Conservation (phyloP, 2,329 filamentous ascomycete genomes). For the Colletotrichum lindemuthianum region DNA sequence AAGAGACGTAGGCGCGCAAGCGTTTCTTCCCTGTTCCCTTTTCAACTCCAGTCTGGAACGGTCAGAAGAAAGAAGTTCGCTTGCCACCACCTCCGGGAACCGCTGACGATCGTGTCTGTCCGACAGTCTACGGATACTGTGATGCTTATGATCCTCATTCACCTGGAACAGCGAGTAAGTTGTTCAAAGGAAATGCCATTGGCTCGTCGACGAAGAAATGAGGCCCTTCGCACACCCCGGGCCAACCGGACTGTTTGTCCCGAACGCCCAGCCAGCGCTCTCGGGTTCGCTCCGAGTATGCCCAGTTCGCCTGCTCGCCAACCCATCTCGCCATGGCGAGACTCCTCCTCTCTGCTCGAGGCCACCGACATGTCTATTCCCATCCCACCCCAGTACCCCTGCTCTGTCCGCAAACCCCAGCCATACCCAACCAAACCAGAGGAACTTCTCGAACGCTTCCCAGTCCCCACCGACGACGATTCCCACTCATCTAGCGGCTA, state of each 20-base stretch:
- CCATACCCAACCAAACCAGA: slow-evolving; percentile 1
- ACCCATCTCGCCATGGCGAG: slow-evolving; percentile 8
- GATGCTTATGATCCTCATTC: background rate
- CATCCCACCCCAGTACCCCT: background rate
- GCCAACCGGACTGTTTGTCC: slow-evolving; percentile 9
- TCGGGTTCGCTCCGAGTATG: background rate
- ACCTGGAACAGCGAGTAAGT: too few species aligned
- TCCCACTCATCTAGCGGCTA: background rate
- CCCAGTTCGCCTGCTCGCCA: too few species aligned
- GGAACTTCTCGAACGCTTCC: background rate
- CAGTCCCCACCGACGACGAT: slow-evolving; percentile 2
- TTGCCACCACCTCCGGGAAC: slow-evolving; percentile 12
- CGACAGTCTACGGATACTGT: background rate
- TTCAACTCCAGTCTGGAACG: background rate
- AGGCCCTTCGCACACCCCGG: background rate
- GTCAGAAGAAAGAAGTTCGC: background rate
- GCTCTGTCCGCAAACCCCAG: slow-evolving; percentile 2
- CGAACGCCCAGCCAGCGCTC: background rate
- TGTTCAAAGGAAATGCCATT: too few species aligned
- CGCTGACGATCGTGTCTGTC: slow-evolving; percentile 15
- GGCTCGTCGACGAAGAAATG: too few species aligned
- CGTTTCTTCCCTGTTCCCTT: background rate
- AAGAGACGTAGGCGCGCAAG: too few species aligned
- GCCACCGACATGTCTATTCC: background rate
- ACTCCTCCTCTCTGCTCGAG: slow-evolving; percentile 14